Evolutionary conservation across 148 eudicot species (phyloP).

Genomic region (Vaccinium myrtillus): DNA sequence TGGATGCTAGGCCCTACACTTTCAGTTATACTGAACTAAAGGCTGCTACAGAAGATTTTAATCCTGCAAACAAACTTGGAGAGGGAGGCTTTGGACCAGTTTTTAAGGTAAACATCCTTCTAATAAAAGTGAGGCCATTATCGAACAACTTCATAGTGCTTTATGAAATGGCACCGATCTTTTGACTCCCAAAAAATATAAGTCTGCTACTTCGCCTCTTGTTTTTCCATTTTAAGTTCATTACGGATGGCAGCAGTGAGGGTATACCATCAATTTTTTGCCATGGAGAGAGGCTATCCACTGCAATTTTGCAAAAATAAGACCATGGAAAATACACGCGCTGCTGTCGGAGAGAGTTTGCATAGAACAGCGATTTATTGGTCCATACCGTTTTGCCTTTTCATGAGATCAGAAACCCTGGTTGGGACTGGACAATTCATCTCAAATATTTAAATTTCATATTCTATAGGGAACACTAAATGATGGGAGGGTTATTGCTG

Average conservation of each 20-base stretch:
- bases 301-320: not conserved
- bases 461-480: slow-evolving; percentile 58
- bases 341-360: not conserved
- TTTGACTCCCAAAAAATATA: not conserved
- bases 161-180: not conserved
- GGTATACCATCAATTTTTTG: not conserved
- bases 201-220: not conserved
- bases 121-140: not conserved
- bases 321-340: not conserved
- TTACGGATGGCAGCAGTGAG: not conserved
- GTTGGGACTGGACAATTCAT: not conserved
- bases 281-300: not conserved
- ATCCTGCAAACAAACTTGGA: slow-evolving; percentile 52
- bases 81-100: slow-evolving; percentile 78
- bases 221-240: not conserved
- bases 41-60: slow-evolving; percentile 64
- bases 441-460: not conserved
- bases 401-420: not conserved
- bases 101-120: slow-evolving; percentile 42
- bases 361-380: not conserved
- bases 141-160: not conserved
- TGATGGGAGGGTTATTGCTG: slow-evolving; percentile 80
- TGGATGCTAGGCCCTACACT: slow-evolving; percentile 41
- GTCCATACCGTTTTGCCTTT: not conserved
- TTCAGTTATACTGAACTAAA: slow-evolving; percentile 62